Conservation (phyloP, 2,329 filamentous ascomycete genomes). For the Colletotrichum chlorophyti region DNA sequence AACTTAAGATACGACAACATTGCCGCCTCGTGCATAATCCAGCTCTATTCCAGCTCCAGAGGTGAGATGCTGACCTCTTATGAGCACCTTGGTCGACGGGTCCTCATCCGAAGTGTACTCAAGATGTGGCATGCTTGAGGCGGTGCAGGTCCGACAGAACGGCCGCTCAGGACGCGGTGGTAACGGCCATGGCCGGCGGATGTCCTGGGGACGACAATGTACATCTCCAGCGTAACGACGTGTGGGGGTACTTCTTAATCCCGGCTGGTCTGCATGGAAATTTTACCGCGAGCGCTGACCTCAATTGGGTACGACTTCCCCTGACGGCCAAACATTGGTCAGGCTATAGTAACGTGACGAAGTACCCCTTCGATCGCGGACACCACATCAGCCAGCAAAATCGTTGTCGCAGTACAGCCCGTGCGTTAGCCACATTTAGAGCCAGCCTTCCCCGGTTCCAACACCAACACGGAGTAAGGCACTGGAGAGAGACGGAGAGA, state of each 20-base stretch:
- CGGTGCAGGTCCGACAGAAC: not conserved
- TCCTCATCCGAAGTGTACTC: not conserved
- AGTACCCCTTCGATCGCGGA: not conserved
- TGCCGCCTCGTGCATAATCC: too few species aligned
- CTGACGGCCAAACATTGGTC: constrained; percentile 9
- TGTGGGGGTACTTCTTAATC: not conserved
- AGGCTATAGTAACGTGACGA: not conserved
- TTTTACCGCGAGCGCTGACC: constrained; percentile 1
- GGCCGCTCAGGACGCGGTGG: constrained; percentile 1
- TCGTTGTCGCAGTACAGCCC: not conserved
- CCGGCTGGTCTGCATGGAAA: not conserved
- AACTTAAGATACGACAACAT: too few species aligned
- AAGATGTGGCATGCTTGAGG: not conserved
- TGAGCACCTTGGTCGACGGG: too few species aligned
- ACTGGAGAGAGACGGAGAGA: too few species aligned
- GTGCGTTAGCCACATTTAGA: constrained; percentile 17
- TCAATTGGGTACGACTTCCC: not conserved
- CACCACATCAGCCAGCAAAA: not conserved
- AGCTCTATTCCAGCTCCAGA: too few species aligned
- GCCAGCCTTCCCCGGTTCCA: constrained; percentile 23
- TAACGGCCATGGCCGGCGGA: not conserved
- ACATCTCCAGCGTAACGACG: not conserved
- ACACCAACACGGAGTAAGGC: constrained; percentile 26
- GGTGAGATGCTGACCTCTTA: too few species aligned
- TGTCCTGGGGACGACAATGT: not conserved